Evolutionary conservation across 2,329 filamentous ascomycete species (phyloP), one percentile per base, ranked within the genome.

Genomic region (Biscogniauxia mediterranea): DNA sequence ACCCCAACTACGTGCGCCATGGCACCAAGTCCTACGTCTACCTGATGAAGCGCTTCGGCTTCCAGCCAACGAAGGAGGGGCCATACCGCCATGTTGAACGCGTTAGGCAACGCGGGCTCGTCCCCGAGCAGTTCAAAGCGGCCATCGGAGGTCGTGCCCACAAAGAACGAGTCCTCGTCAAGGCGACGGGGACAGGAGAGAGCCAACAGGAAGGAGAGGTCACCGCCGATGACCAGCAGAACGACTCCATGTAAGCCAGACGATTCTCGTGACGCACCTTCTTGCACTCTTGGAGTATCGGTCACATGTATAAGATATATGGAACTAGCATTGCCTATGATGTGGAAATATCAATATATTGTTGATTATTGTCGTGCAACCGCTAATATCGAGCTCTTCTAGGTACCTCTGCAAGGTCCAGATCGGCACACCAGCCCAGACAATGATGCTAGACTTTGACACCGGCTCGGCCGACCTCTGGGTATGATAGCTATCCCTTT

Each of bases 401-500:
- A 76, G 84, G 74, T 73, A 91, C 70, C 81, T 91, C 21, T 87
- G 83, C 54, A 80, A 84, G 28, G 84, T 91, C 25, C 71, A 76
- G 15, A 87, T 92, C 62, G 89, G 89, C 26, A 88, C 83, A 1
- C 88, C 88, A 17, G 74, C 80, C 1, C 88, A 91, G 76, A 85
- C 76, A 53, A 66, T 88, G 52, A 81, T 80, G 64, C 73, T 91
- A 15, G 83, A 90, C 69, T 90, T 91, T 63, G 89, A 92, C 71
- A 90, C 88, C 49, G 88, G 88, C 20, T 89, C 86, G 11, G 82
- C 87, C 20, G 89, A 91, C 77, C 79, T 89, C 21, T 91, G 87
- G 89, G 84, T 86, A 76, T 67, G 79, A 64, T 56, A n/a, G 26
- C 26, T 28, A 21, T 38, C 42, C 20, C 53, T n/a, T 58, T 9